A percentile compares a stretch with the other conserved stretches of the same genome.
Evolutionary conservation across 2,329 filamentous ascomycete species (phyloP).

Genomic region (Aspergillus uvarum): DNA sequence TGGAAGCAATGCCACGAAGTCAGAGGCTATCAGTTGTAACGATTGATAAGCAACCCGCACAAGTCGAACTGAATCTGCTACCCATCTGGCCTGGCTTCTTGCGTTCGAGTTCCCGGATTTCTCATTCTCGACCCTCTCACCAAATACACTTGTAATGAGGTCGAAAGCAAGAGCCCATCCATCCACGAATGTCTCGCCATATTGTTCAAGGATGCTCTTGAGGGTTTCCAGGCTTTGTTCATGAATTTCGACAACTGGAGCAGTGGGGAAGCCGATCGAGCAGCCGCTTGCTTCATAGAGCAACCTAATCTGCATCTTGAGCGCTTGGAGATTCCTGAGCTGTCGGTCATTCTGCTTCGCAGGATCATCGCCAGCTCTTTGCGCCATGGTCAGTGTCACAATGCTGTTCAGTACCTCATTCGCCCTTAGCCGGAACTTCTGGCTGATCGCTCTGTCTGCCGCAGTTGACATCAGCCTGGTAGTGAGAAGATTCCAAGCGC

Average conservation of each 20-base stretch:
- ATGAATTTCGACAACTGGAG: slow-evolving; percentile 76
- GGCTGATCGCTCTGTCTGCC: slow-evolving; percentile 37
- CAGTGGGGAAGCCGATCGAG: slow-evolving; percentile 57
- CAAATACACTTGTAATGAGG: slow-evolving; percentile 79
- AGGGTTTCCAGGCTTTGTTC: slow-evolving; percentile 75
- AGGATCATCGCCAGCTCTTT: slow-evolving; percentile 39
- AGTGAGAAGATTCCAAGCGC: slow-evolving; percentile 73
- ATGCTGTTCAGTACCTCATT: slow-evolving; percentile 60
- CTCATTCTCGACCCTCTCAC: slow-evolving; percentile 43
- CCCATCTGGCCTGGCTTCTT: slow-evolving; percentile 23
- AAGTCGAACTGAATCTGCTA: slow-evolving; percentile 63
- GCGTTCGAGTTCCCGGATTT: slow-evolving; percentile 13
- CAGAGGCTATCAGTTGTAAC: slow-evolving; percentile 87
- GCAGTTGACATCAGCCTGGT: slow-evolving; percentile 52
- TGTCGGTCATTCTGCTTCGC: slow-evolving; percentile 63
- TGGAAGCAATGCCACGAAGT: slow-evolving; percentile 76
- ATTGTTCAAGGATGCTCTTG: slow-evolving; percentile 80
- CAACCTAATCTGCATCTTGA: slow-evolving; percentile 61
- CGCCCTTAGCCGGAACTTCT: slow-evolving; percentile 50
- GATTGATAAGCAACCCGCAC: slow-evolving; percentile 86
- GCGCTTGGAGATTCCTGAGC: slow-evolving; percentile 66
- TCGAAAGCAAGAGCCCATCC: slow-evolving; percentile 87
- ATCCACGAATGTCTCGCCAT: slow-evolving; percentile 75
- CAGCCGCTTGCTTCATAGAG: slow-evolving; percentile 57
- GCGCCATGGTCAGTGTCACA: slow-evolving; percentile 45